phyloP scores from a whole-genome alignment of 1,284 basidiomycete species.

The Inonotus hispidus region DNA sequence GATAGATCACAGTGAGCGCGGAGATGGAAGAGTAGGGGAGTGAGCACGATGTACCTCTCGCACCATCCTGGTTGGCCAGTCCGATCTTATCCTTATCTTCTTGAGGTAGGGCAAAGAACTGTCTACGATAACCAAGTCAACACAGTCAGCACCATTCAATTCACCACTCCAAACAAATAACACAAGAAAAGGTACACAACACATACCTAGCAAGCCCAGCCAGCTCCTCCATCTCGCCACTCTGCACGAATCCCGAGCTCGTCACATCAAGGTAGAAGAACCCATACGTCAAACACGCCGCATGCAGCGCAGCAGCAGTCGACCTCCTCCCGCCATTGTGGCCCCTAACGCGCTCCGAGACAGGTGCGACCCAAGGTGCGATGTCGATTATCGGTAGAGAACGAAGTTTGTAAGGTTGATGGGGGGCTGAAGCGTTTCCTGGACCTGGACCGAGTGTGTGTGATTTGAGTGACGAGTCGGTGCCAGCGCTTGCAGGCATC shows the following conservation, averaged over 20 bases:
- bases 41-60: conserved; percentile 51
- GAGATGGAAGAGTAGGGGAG: neutral
- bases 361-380: conserved; percentile 17
- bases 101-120: conserved; percentile 69
- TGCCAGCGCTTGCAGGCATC: too few relatives aligned
- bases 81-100: conserved; percentile 69
- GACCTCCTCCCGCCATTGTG: conserved; percentile 34
- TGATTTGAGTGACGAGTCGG: too few relatives aligned
- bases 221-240: conserved; percentile 58
- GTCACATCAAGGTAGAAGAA: conserved; percentile 84
- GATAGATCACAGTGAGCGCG: neutral
- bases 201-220: conserved; percentile 45
- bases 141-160: neutral
- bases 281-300: conserved; percentile 71
- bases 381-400: conserved; percentile 43
- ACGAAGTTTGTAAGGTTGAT: conserved; percentile 2
- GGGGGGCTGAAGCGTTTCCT: too few relatives aligned
- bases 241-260: conserved; percentile 41
- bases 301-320: conserved; percentile 58
- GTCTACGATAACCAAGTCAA: conserved; percentile 14
- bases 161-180: neutral
- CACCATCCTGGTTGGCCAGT: conserved; percentile 61
- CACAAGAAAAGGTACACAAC: neutral
- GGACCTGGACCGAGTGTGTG: too few relatives aligned
- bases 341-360: conserved; percentile 33